Evolutionary conservation across 371 early-diverging fungal species (phyloP).

Genomic region (Ordospora colligata): DNA sequence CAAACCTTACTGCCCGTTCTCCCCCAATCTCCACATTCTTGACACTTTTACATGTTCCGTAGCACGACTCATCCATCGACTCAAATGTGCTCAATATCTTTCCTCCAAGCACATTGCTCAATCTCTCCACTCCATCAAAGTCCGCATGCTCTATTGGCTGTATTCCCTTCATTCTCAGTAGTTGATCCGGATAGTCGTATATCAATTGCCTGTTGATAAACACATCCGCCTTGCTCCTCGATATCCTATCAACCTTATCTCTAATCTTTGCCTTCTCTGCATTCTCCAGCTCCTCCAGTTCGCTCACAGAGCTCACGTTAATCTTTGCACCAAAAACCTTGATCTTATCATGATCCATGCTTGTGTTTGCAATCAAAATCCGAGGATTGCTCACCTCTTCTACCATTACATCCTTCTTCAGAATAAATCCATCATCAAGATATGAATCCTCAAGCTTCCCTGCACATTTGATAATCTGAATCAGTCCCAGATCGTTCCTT

Average conservation of each 20-base stretch:
- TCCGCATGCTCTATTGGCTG: constrained; percentile 97
- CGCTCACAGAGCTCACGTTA: constrained; percentile 83
- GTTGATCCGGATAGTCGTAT: constrained; percentile 98
- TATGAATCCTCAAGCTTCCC: constrained; percentile 90
- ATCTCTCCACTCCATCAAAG: constrained; percentile 93
- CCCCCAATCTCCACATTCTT: constrained; percentile 92
- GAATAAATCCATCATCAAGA: constrained; percentile 88
- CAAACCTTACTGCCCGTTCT: constrained; percentile 70
- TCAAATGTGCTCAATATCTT: constrained; percentile 96
- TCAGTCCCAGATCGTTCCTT: constrained; percentile 75
- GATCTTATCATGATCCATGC: constrained; percentile 88
- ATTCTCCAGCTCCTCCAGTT: constrained; percentile 91
- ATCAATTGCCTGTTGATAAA: constrained; percentile 97
- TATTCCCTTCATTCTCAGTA: constrained; percentile 86
- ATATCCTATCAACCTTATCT: constrained; percentile 92
- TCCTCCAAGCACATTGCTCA: constrained; percentile 67
- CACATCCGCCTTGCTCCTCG: constrained; percentile 66
- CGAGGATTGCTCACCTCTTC: constrained; percentile 83
- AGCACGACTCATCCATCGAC: constrained; percentile 67
- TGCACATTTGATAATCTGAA: constrained; percentile 94
- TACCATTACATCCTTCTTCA: constrained; percentile 91
- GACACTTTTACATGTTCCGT: constrained; percentile 86
- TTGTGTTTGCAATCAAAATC: constrained; percentile 91
- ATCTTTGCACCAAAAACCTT: constrained; percentile 97
- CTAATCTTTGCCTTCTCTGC: constrained; percentile 97